These are phyloP conservation scores for Fusarium odoratissimum DNA, from an alignment of 2,329 filamentous ascomycete genomes.

Conservation along the genomic window DNA sequence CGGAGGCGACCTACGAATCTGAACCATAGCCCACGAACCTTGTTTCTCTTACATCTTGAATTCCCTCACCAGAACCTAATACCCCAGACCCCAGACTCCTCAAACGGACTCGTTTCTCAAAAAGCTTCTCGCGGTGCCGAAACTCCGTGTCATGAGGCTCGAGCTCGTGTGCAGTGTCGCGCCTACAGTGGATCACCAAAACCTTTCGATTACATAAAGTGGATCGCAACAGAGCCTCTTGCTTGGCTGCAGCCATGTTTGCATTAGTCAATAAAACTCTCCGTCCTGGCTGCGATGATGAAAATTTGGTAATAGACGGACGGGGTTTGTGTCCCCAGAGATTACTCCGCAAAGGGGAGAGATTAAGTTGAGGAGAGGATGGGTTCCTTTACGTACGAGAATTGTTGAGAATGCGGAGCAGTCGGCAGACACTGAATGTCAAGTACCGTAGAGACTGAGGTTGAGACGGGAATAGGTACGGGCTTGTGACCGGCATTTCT, in stretches of 20 bases:
- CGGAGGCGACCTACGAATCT: conserved; percentile 1
- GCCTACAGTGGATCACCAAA: conserved; percentile 14
- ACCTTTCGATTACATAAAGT: conserved; percentile 37
- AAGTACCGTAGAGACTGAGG: background rate
- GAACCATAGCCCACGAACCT: conserved; percentile 2
- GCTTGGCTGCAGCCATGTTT: conserved; percentile 36
- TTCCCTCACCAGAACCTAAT: conserved; percentile 23
- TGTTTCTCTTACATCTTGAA: conserved; percentile 30
- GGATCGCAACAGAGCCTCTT: conserved; percentile 33
- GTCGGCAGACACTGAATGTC: background rate
- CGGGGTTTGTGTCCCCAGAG: conserved; percentile 14
- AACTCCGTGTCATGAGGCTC: conserved; percentile 34
- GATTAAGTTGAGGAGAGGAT: conserved; percentile 38
- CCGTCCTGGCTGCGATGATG: background rate
- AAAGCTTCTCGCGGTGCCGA: conserved; percentile 25
- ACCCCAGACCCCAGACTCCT: conserved; percentile 33
- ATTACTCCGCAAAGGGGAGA: conserved; percentile 38
- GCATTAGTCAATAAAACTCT: conserved; percentile 39
- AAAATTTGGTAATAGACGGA: conserved; percentile 9
- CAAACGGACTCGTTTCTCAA: background rate
- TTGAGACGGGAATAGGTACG: background rate
- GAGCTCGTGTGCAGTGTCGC: conserved; percentile 20
- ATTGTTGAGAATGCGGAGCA: conserved; percentile 30
- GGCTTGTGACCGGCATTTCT: background rate
- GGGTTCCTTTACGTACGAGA: conserved; percentile 30